Evolutionary conservation across 208 protist genomes (phyloP), one percentile per base, ranked within the genome.

Genomic region (Sergeia podlipaevii): DNA sequence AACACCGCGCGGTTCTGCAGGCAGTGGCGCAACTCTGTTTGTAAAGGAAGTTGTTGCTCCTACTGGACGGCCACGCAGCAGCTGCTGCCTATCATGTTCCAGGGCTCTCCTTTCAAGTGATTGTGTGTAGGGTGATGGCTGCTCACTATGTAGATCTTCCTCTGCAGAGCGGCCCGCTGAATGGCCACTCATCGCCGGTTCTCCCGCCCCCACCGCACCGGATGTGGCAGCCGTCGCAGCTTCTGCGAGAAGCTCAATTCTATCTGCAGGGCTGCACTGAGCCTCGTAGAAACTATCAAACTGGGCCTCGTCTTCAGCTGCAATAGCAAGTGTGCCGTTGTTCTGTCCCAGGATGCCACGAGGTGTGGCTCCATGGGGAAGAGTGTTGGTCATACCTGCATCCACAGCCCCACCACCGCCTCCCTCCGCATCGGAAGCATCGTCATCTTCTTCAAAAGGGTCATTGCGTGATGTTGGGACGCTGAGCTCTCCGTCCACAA

Each of bases 251-350:
- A 43, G 56, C 52, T 71, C 70, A 21, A 71, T 67, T 5, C 59
- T 53, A 18, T 41, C 43, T 10, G 63, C 63, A 5, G 41, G 48
- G 5, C 54, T 43, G 37, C 29, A 51, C 2, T 46, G 28, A 11
- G 8, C 52, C 15, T 67, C 70, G 17, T 36, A 59, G 37, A 77
- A 77, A 43, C 70, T 77, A 13, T 77, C 70, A 7, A 77, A 77
- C 30, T 77, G 58, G 18, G 49, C 47, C 1, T 45, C 51, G 0
- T 57, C 58, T 33, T 62, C 63, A 0, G 64, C 70, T 4, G 52
- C 45, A 3, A 69, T 54, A 20, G 70, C 64, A 27, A 72, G 0
- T 24, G 36, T 57, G 38, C 50, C 43, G 20, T 38, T 21, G 18
- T 33, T 27, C 4, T 45, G 61, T 20, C 47, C 34, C 2, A 63